Evolutionary conservation across 139 green algal genomes (phyloP).

Genomic region (Chlamydomonas incerta): DNA sequence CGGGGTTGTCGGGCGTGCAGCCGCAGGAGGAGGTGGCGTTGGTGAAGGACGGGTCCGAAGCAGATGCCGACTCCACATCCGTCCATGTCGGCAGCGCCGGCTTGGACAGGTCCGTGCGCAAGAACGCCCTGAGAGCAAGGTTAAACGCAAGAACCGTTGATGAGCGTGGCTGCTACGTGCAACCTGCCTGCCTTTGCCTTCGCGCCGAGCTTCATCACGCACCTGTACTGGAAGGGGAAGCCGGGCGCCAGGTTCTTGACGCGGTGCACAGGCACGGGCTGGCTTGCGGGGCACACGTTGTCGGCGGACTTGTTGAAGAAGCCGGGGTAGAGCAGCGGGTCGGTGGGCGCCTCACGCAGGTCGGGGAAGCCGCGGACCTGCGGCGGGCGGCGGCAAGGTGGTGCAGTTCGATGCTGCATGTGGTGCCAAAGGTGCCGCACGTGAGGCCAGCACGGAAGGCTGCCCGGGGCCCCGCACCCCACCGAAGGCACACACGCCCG

Average conservation of each 20-base stretch:
- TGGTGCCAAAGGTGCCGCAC: no score
- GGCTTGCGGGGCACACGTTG: background rate
- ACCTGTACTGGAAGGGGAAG: background rate
- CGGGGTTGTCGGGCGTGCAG: conserved; percentile 2
- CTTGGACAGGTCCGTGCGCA: background rate
- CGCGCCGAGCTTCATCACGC: no score
- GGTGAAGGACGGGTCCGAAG: background rate
- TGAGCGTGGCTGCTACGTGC: no score
- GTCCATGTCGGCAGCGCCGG: background rate
- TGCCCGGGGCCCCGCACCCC: no score
- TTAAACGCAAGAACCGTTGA: no score
- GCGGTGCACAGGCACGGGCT: background rate
- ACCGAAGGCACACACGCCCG: no score
- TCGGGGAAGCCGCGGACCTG: background rate
- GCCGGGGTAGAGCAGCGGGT: background rate
- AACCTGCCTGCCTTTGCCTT: no score
- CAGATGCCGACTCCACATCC: background rate
- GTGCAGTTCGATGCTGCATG: no score
- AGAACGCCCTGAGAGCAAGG: background rate
- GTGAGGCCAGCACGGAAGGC: no score
- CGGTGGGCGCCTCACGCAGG: background rate
- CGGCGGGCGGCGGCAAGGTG: no score
- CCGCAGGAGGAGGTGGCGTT: background rate
- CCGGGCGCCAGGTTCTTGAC: background rate
- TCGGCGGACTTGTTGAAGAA: background rate